These are phyloP conservation scores for Nemophila menziesii DNA, from an alignment of 257 asterid species.

Conservation along the genomic window DNA sequence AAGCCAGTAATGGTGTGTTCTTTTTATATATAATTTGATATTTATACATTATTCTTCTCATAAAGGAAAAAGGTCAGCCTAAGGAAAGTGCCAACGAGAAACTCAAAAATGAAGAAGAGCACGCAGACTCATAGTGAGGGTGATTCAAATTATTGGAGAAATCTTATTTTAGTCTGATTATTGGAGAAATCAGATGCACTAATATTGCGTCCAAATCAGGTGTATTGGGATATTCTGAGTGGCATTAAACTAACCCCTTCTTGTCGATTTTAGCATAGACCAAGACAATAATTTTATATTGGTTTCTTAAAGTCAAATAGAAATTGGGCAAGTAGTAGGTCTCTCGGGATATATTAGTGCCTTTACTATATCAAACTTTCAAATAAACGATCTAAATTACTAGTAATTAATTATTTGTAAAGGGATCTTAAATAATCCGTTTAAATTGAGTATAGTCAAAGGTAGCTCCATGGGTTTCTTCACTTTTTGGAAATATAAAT, in stretches of 20 bases:
- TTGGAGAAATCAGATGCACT: neutral
- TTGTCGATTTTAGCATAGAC: neutral
- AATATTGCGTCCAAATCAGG: constrained; percentile 24
- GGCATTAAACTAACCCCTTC: constrained; percentile 16
- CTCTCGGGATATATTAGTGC: constrained; percentile 15
- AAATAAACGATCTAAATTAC: constrained; percentile 15
- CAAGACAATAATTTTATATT: constrained; percentile 13
- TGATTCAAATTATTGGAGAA: neutral
- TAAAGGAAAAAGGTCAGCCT: too few relatives aligned
- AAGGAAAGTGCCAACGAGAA: too few relatives aligned
- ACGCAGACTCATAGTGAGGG: too few relatives aligned
- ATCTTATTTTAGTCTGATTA: neutral
- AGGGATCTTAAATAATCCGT: constrained; percentile 15
- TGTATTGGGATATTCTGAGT: constrained; percentile 30
- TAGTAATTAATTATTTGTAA: constrained; percentile 13
- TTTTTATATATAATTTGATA: too few relatives aligned
- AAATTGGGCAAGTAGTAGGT: constrained; percentile 13
- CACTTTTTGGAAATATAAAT: constrained; percentile 5
- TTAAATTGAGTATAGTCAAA: constrained; percentile 21
- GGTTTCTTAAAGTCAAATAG: constrained; percentile 22
- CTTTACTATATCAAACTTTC: constrained; percentile 4
- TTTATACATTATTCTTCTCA: too few relatives aligned
- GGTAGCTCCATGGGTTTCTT: constrained; percentile 31
- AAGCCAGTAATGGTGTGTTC: too few relatives aligned
- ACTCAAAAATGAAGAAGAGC: too few relatives aligned